Evolutionary conservation across 2,329 filamentous ascomycete species (phyloP), one percentile per base, ranked within the genome.

Genomic region (Cladosporium sphaerospermum): DNA sequence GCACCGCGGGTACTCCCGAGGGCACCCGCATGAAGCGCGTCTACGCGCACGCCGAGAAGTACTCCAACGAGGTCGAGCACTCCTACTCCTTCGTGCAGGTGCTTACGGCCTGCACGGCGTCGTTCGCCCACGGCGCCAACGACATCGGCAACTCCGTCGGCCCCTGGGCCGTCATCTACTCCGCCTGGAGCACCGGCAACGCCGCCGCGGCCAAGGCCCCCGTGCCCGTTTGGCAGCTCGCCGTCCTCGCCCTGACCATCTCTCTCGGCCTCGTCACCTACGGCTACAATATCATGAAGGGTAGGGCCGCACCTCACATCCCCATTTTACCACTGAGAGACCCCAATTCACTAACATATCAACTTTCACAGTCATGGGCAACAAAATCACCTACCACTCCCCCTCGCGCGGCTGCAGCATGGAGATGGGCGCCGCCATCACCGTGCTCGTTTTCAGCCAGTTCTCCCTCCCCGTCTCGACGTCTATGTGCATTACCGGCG

Each of bases 161-260:
- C 0, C 83, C 82, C 1, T 84, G 80, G 62, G 79, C 83, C 2
- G 78, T 80, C 49, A 80, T 85, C 61, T 86, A 75, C 69, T 71
- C 79, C 56, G 78, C 83, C 57, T 86, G 81, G 79, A 61, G 70
- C 32, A 74, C 71, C 0, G 79, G 77, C 2, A 63, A 61, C 0
- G 59, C 63, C 10, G 64, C 81, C 1, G 73, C 74, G 2, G 69
- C 82, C 59, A 87, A 88, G 71, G 79, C 82, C 3, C 69, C 78
- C 0, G 86, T 91, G 0, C 84, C 84, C 3, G 64, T 86, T 43
- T 92, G 88, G 88, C 86, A 89, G 70, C 78, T 91, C 52, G 87
- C 83, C 47, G 84, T 90, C 14, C 73, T 87, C 10, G 78, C 77
- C 64, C 67, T 69, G 4, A 72, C 69, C 55, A 78, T 83, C 41